Evolutionary conservation across 1,284 basidiomycete genomes (phyloP).

Genomic region (Ceratobasidium sp.): DNA sequence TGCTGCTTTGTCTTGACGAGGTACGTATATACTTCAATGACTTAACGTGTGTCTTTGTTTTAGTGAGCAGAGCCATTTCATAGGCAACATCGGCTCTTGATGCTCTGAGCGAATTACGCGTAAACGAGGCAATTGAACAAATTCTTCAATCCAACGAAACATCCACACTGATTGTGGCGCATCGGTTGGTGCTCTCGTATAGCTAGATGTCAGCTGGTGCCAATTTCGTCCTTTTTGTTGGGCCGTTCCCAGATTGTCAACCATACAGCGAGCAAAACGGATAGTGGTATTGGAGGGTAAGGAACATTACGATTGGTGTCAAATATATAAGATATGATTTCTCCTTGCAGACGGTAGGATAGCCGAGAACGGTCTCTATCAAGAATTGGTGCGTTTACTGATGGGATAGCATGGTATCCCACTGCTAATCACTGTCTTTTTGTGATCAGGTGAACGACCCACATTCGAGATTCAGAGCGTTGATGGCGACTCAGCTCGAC

Average conservation of each 20-base stretch:
- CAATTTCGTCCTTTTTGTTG: slow-evolving; percentile 23
- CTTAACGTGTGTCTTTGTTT: slow-evolving; percentile 55
- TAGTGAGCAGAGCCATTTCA: neutral
- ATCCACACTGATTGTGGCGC: slow-evolving; percentile 90
- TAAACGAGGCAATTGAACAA: slow-evolving; percentile 91
- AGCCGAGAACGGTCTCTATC: slow-evolving; percentile 85
- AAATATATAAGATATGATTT: neutral
- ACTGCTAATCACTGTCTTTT: neutral
- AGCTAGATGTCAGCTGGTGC: neutral
- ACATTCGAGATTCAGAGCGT: slow-evolving; percentile 78
- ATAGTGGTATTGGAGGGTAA: slow-evolving; percentile 87
- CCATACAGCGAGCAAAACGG: slow-evolving; percentile 83
- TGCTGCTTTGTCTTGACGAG: slow-evolving; percentile 83
- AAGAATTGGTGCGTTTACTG: slow-evolving; percentile 68
- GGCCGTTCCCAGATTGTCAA: slow-evolving; percentile 64
- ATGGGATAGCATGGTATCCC: neutral
- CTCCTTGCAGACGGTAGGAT: slow-evolving; percentile 72
- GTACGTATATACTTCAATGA: slow-evolving; percentile 59
- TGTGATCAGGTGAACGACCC: slow-evolving; percentile 67
- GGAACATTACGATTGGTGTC: neutral
- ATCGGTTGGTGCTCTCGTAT: slow-evolving; percentile 53
- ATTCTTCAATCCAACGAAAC: slow-evolving; percentile 80
- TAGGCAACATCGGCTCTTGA: slow-evolving; percentile 74
- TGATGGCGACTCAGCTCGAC: slow-evolving; percentile 89
- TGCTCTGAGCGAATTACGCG: slow-evolving; percentile 87